phyloP scores from a whole-genome alignment of 805 yeast genomes.

The Trichomonascus vanleenenianus region DNA sequence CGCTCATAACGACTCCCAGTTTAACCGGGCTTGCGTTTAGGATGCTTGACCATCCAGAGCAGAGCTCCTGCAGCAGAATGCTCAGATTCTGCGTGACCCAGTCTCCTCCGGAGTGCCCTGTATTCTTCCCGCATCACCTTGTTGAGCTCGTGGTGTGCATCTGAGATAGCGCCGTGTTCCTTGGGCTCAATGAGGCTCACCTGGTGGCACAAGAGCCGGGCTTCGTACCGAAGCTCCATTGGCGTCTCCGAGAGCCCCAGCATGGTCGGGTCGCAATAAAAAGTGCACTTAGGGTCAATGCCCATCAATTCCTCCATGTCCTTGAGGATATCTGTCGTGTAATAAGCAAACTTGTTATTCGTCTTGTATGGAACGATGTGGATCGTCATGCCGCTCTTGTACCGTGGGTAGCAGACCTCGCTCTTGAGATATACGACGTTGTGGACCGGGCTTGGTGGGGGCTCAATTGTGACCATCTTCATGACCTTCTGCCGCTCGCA shows the following conservation, averaged over 20 bases:
- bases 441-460: conserved; percentile 3
- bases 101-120: no score
- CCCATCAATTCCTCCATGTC: conserved; percentile 1
- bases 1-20: no score
- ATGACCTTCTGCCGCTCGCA: conserved; percentile 9
- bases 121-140: no score
- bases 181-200: no score
- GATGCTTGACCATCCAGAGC: no score
- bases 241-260: not conserved
- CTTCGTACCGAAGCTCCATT: not conserved
- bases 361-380: conserved; percentile 40
- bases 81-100: no score
- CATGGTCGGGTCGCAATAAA: not conserved
- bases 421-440: conserved; percentile 46
- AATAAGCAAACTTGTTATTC: conserved; percentile 4
- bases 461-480: conserved; percentile 14
- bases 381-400: conserved; percentile 57
- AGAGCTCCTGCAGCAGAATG: no score
- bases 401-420: conserved; percentile 53
- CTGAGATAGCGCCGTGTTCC: no score
- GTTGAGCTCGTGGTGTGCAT: no score
- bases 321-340: not conserved
- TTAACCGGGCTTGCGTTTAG: no score
- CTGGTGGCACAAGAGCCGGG: not conserved
- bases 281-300: not conserved